These are phyloP conservation scores for Penicillium palitans DNA, from an alignment of 2,329 filamentous ascomycete genomes.

Conservation along the genomic window DNA sequence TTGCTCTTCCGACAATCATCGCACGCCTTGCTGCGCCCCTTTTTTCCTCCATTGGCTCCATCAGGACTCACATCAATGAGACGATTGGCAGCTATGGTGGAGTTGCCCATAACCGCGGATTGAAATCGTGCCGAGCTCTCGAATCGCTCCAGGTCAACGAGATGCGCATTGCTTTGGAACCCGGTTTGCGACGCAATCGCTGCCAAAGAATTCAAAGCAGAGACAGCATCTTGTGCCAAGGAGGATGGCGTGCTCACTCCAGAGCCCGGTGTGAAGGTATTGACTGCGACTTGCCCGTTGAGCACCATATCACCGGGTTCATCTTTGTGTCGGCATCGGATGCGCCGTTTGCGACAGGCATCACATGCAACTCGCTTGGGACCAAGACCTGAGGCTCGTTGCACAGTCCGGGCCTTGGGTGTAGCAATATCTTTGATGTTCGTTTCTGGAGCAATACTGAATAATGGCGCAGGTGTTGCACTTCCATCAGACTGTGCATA, in stretches of 20 bases:
- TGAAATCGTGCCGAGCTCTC: slow-evolving; percentile 31
- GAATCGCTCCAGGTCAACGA: slow-evolving; percentile 30
- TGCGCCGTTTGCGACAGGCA: slow-evolving; percentile 61
- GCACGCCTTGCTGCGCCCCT: slow-evolving; percentile 64
- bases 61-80: slow-evolving; percentile 36
- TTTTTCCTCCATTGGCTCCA: slow-evolving; percentile 49
- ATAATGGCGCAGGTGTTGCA: slow-evolving; percentile 24
- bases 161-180: slow-evolving; percentile 29
- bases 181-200: slow-evolving; percentile 41
- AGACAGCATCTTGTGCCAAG: slow-evolving; percentile 41
- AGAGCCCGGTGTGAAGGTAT: slow-evolving; percentile 33
- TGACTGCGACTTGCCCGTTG: slow-evolving; percentile 31
- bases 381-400: slow-evolving; percentile 59
- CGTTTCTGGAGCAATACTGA: slow-evolving; percentile 17
- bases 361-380: slow-evolving; percentile 63
- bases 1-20: slow-evolving; percentile 68
- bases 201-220: slow-evolving; percentile 41
- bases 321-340: slow-evolving; percentile 65
- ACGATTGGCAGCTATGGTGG: slow-evolving; percentile 28
- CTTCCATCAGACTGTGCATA: slow-evolving; percentile 26
- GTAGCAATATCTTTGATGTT: slow-evolving; percentile 31
- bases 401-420: slow-evolving; percentile 46
- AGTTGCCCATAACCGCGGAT: slow-evolving; percentile 29
- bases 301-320: slow-evolving; percentile 40
- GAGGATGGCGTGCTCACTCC: slow-evolving; percentile 33